These are phyloP conservation scores for Talaromyces nanjingensis DNA, from an alignment of 495 filamentous ascomycete species.

Conservation along the genomic window DNA sequence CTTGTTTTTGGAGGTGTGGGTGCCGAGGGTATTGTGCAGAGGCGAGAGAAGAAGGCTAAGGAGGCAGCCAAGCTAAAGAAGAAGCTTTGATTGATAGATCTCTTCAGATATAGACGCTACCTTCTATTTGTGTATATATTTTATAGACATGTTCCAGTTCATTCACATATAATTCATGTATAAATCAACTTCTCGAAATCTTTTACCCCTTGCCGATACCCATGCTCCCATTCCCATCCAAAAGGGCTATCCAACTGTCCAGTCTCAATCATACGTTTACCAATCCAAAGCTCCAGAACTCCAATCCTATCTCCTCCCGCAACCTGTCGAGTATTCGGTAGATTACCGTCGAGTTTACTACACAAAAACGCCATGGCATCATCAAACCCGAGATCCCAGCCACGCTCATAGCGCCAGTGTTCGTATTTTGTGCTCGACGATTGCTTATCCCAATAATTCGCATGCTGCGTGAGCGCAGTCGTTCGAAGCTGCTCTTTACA, in stretches of 20 bases:
- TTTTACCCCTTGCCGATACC: conserved; percentile 35
- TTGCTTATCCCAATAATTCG: conserved; percentile 36
- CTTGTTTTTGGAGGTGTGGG: conserved; percentile 95
- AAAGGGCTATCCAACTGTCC: conserved; percentile 29
- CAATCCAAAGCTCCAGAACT: conserved; percentile 44
- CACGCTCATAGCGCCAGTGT: conserved; percentile 41
- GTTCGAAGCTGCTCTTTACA: conserved; percentile 22
- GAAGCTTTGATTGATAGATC: conserved; percentile 11
- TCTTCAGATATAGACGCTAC: background rate
- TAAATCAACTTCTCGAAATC: conserved; percentile 31
- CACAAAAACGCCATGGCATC: conserved; percentile 45
- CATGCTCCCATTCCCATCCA: conserved; percentile 48
- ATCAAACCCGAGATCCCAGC: conserved; percentile 45
- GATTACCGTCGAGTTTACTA: conserved; percentile 16
- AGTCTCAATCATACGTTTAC: conserved; percentile 43
- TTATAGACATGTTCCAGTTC: background rate
- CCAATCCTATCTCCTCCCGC: conserved; percentile 41
- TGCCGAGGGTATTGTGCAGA: conserved; percentile 75
- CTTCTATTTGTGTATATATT: background rate
- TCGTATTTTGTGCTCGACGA: conserved; percentile 33
- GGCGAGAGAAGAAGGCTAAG: conserved; percentile 79
- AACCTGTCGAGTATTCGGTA: conserved; percentile 9
- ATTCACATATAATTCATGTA: conserved; percentile 9
- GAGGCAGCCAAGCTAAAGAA: conserved; percentile 48
- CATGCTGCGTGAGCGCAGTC: conserved; percentile 25